phyloP scores from a whole-genome alignment of 2,329 filamentous ascomycete species.

The Rosellinia necatrix region DNA sequence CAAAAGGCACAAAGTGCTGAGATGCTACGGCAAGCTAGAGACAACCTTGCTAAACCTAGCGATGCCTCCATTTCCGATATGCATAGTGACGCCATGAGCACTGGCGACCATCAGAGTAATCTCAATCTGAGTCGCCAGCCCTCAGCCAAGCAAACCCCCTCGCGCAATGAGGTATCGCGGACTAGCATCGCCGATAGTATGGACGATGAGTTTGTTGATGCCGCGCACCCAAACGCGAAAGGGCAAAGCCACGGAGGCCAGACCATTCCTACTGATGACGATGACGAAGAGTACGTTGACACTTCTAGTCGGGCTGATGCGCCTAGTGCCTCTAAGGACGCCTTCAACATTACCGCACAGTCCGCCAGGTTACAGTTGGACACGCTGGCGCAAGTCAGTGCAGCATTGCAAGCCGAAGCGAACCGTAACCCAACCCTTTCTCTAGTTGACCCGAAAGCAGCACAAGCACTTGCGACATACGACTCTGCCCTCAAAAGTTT shows the following conservation, averaged over 20 bases:
- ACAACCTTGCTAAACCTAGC: constrained; percentile 66
- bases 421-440: constrained; percentile 69
- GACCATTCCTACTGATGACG: constrained; percentile 45
- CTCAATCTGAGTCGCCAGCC: constrained; percentile 51
- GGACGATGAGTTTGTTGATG: constrained; percentile 57
- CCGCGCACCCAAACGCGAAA: constrained; percentile 50
- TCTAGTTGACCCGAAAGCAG: constrained; percentile 76
- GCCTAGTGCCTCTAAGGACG: constrained; percentile 80
- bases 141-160: constrained; percentile 41
- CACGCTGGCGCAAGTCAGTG: constrained; percentile 81
- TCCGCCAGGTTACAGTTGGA: constrained; percentile 93
- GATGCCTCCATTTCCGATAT: constrained; percentile 52
- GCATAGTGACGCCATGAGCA: constrained; percentile 58
- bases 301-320: constrained; percentile 80
- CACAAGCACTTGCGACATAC: constrained; percentile 81
- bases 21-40: constrained; percentile 76
- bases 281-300: constrained; percentile 70
- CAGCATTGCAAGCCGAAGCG: constrained; percentile 76
- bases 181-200: constrained; percentile 54
- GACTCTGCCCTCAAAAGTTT: constrained; percentile 88
- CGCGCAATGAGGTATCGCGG: constrained; percentile 43
- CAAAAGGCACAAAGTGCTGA: constrained; percentile 76
- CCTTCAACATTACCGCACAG: constrained; percentile 95
- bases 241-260: constrained; percentile 43
- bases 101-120: constrained; percentile 53